Evolutionary conservation across 2,329 filamentous ascomycete species (phyloP).

Genomic region (Ceratocystis cubensis): DNA sequence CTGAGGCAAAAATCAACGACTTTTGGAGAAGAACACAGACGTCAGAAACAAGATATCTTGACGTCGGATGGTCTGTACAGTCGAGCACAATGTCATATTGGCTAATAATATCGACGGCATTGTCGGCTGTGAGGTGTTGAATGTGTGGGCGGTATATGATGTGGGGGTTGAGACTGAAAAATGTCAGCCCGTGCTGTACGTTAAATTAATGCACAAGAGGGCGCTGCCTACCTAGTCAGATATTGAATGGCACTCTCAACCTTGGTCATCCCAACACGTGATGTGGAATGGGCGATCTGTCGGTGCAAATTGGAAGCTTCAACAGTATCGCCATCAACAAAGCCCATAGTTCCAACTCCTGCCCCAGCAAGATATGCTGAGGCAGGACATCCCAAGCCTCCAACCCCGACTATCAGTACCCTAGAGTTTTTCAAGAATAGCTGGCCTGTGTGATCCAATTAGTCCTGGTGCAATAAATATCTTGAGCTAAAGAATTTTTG

Average conservation of each 20-base stretch:
- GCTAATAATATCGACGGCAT: constrained; percentile 52
- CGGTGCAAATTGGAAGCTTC: constrained; percentile 86
- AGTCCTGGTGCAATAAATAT: neutral
- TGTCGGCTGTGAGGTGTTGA: constrained; percentile 54
- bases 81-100: constrained; percentile 78
- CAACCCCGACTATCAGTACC: constrained; percentile 74
- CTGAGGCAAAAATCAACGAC: constrained; percentile 77
- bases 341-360: constrained; percentile 68
- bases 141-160: constrained; percentile 51
- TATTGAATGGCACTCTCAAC: constrained; percentile 61
- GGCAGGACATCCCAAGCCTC: constrained; percentile 83
- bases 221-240: constrained; percentile 37
- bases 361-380: constrained; percentile 86
- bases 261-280: constrained; percentile 61
- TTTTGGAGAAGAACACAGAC: constrained; percentile 68
- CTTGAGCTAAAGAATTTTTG: neutral
- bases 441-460: constrained; percentile 46
- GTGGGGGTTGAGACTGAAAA: constrained; percentile 55
- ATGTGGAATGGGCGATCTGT: constrained; percentile 68
- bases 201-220: neutral
- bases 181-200: neutral
- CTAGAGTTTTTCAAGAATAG: constrained; percentile 54
- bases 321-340: constrained; percentile 79
- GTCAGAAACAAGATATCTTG: constrained; percentile 87
- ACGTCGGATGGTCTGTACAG: constrained; percentile 86